Percentiles rank a stretch among this genome's conserved stretches.
phyloP scores from a whole-genome alignment of 2,329 filamentous ascomycete genomes.

The Fusarium sp. region DNA sequence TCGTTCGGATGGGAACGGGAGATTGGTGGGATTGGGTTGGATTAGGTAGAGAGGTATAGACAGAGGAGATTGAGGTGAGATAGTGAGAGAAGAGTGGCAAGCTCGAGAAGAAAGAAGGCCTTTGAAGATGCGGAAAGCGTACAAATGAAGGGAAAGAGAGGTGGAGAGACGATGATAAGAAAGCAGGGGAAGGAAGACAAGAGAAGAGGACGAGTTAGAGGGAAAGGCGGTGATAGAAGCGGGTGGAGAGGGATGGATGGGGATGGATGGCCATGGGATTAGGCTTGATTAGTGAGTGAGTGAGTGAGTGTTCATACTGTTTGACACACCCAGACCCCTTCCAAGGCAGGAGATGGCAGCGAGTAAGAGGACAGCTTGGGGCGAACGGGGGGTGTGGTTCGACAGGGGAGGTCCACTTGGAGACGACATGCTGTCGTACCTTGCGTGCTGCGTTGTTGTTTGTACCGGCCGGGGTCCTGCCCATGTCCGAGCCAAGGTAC shows the following conservation, averaged over 20 bases:
- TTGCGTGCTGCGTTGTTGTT: slow-evolving; percentile 33
- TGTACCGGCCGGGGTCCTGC: slow-evolving; percentile 30
- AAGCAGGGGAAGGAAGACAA: slow-evolving; percentile 49
- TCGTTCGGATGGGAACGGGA: slow-evolving; percentile 36
- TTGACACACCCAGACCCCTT: slow-evolving; percentile 25
- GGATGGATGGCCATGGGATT: slow-evolving; percentile 48
- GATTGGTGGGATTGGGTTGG: slow-evolving; percentile 17
- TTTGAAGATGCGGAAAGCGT: slow-evolving; percentile 49
- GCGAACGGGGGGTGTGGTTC: slow-evolving; percentile 33
- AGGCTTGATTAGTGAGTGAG: slow-evolving; percentile 40
- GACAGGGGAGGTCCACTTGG: slow-evolving; percentile 11
- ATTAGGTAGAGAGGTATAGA: slow-evolving; percentile 32
- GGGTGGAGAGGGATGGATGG: slow-evolving; percentile 50
- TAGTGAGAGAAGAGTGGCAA: slow-evolving; percentile 47
- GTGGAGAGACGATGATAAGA: slow-evolving; percentile 50
- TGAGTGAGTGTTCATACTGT: slow-evolving; percentile 40
- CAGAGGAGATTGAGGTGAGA: slow-evolving; percentile 35
- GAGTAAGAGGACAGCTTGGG: slow-evolving; percentile 26
- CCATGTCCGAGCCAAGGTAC: neutral
- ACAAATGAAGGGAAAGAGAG: slow-evolving; percentile 49
- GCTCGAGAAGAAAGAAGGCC: slow-evolving; percentile 53
- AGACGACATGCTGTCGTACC: slow-evolving; percentile 30
- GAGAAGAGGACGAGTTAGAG: slow-evolving; percentile 50
- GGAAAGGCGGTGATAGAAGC: slow-evolving; percentile 53
- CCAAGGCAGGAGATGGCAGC: slow-evolving; percentile 25